phyloP scores from a whole-genome alignment of 352 stramenopile genomes.

The Phytophthora sansomeana region DNA sequence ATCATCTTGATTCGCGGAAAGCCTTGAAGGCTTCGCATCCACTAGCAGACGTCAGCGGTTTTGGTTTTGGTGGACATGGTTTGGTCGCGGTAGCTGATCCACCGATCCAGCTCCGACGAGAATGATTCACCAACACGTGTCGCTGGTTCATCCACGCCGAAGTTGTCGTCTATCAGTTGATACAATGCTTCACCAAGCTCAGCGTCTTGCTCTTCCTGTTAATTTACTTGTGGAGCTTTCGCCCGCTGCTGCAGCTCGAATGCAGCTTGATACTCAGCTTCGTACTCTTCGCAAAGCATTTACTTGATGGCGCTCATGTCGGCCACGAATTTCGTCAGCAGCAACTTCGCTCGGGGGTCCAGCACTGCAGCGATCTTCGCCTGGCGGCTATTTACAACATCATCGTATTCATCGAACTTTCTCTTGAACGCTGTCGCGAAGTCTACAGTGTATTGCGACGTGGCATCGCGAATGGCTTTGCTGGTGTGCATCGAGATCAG shows the following conservation, averaged over 20 bases:
- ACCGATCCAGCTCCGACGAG: no score
- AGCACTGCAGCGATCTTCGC: constrained; percentile 22
- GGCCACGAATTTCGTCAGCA: constrained; percentile 1
- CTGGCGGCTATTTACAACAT: constrained; percentile 4
- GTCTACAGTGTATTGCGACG: neutral
- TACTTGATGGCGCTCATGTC: constrained; percentile 9
- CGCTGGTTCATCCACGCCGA: no score
- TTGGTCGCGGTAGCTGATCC: no score
- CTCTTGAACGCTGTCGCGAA: constrained; percentile 19
- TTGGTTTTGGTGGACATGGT: no score
- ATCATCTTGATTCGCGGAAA: constrained; percentile 30
- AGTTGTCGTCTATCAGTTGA: no score
- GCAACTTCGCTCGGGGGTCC: constrained; percentile 15
- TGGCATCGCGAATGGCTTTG: neutral
- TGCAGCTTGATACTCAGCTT: neutral
- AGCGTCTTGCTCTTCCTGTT: constrained; percentile 11
- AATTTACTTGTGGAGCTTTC: constrained; percentile 1
- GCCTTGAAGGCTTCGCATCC: constrained; percentile 5
- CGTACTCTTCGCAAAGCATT: constrained; percentile 4
- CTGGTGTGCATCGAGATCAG: constrained; percentile 2
- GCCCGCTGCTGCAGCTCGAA: constrained; percentile 3
- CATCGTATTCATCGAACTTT: constrained; percentile 15
- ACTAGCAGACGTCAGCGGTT: constrained; percentile 16
- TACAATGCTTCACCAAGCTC: neutral
- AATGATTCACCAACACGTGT: no score